Conservation (phyloP, 1,284 basidiomycete species). For the Rhodotorula sp. region DNA sequence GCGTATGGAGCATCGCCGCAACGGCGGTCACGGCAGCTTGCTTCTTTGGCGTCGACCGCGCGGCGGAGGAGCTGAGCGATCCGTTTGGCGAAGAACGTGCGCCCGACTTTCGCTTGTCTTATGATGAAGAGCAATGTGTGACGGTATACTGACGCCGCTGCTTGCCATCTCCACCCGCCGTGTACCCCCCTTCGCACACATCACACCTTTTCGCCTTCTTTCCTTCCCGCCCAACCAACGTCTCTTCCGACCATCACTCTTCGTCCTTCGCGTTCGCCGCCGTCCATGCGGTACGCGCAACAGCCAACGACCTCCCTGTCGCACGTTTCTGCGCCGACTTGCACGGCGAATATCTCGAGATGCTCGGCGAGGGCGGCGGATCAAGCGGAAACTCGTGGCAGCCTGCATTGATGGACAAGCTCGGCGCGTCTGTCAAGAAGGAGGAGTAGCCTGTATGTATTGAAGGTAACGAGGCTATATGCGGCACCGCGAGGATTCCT, state of each 20-base stretch:
- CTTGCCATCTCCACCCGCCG: too few species aligned
- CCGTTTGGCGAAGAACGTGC: constrained; percentile 39
- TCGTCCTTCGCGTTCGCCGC: background rate
- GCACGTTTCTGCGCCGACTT: constrained; percentile 31
- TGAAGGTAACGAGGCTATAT: background rate
- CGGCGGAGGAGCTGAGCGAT: constrained; percentile 42
- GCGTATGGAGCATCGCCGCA: constrained; percentile 38
- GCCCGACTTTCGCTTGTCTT: background rate
- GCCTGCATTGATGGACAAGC: background rate
- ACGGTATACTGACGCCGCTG: too few species aligned
- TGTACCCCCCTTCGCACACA: too few species aligned
- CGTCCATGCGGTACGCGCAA: background rate
- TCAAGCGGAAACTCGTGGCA: constrained; percentile 20
- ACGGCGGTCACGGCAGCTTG: constrained; percentile 35
- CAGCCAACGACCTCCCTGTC: constrained; percentile 34
- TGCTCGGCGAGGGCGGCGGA: constrained; percentile 25
- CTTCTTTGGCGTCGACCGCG: constrained; percentile 43
- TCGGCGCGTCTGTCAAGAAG: background rate
- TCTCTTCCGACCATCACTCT: background rate
- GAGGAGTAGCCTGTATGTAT: background rate
- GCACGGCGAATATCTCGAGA: constrained; percentile 28
- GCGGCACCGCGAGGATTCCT: background rate
- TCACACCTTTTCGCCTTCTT: background rate
- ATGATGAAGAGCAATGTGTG: background rate
- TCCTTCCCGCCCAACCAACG: too few species aligned